Conservation (phyloP, 441 rosid species). For the Arabidopsis lyrata region DNA sequence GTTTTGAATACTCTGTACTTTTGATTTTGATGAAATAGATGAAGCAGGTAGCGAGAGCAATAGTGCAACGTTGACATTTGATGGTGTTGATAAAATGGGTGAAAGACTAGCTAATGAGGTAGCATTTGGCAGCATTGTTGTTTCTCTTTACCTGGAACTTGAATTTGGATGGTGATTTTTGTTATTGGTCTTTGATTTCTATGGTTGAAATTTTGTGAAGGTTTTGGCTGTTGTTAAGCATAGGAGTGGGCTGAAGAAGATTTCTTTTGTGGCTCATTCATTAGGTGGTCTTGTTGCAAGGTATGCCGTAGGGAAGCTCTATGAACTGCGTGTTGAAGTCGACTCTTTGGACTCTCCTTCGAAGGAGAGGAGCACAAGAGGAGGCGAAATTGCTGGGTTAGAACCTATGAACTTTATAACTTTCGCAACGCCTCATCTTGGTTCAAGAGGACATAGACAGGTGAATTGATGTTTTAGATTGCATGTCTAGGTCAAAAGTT, state of each 20-base stretch:
- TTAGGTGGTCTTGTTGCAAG: constrained; percentile 96
- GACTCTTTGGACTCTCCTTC: constrained; percentile 41
- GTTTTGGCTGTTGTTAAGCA: constrained; percentile 68
- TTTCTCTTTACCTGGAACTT: constrained; percentile 21
- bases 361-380: constrained; percentile 44
- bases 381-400: constrained; percentile 79
- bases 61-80: constrained; percentile 78
- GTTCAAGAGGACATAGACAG: constrained; percentile 90
- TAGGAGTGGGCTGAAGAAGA: constrained; percentile 68
- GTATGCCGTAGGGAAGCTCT: constrained; percentile 89
- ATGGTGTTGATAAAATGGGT: constrained; percentile 96
- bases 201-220: constrained; percentile 51
- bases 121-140: constrained; percentile 47
- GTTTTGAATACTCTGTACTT: neutral
- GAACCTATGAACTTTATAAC: constrained; percentile 95
- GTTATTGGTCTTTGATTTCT: constrained; percentile 21
- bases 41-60: constrained; percentile 88
- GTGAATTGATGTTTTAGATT: constrained; percentile 46
- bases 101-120: constrained; percentile 95
- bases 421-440: constrained; percentile 97
- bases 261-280: constrained; percentile 95
- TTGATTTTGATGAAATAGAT: constrained; percentile 16
- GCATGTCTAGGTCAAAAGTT: constrained; percentile 34
- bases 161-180: neutral
- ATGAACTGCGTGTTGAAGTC: constrained; percentile 42